phyloP scores from a whole-genome alignment of 495 filamentous ascomycete genomes.

The Hyphodiscus hymeniophilus region DNA sequence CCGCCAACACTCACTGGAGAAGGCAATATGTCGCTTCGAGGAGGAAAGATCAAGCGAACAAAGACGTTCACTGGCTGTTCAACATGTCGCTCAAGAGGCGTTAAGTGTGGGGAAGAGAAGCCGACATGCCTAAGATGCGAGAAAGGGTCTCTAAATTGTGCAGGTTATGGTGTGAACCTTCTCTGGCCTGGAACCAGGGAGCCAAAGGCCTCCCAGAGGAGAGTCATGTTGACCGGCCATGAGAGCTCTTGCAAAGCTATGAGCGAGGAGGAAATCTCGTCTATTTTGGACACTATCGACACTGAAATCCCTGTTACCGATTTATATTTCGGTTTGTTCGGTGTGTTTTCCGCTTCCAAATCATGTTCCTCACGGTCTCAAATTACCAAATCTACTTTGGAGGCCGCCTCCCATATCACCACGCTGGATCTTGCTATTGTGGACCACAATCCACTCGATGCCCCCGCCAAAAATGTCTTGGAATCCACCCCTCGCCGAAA shows the following conservation, averaged over 20 bases:
- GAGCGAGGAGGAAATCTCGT: background rate
- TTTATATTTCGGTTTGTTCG: background rate
- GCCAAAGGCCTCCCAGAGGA: background rate
- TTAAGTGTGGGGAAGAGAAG: background rate
- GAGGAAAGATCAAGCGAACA: too few species aligned
- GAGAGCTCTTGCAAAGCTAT: background rate
- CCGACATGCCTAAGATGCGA: background rate
- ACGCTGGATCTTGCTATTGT: too few species aligned
- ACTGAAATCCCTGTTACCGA: background rate
- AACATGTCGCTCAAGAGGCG: background rate
- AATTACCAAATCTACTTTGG: too few species aligned
- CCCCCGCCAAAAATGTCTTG: too few species aligned
- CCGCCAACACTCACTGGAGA: too few species aligned
- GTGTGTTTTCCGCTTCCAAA: background rate
- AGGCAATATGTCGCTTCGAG: too few species aligned
- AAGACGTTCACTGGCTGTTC: background rate
- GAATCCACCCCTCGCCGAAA: too few species aligned
- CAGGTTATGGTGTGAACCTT: background rate
- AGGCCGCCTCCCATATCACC: too few species aligned
- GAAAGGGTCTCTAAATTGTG: background rate
- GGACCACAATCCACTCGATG: too few species aligned
- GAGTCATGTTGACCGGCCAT: background rate
- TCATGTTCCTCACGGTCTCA: background rate
- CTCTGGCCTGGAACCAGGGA: background rate
- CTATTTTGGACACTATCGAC: background rate